Percentiles rank a stretch among this genome's conserved stretches.
These are phyloP conservation scores for Lyophyllum semitale DNA, from an alignment of 768 basidiomycete genomes.

Conservation along the genomic window DNA sequence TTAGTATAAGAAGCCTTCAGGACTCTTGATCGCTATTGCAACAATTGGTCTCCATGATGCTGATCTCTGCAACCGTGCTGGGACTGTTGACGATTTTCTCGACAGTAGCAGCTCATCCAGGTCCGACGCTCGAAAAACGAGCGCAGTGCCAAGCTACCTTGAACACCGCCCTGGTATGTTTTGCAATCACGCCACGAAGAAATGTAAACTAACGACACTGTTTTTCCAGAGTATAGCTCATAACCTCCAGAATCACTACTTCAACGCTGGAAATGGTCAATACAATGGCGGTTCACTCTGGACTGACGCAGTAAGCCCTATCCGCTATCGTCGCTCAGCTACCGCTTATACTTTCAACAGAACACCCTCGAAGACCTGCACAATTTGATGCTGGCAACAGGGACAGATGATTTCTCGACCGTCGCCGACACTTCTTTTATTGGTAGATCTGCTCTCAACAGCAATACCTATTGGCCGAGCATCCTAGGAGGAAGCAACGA, in stretches of 20 bases:
- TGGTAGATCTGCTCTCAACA: conserved; percentile 41
- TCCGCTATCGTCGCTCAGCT: not conserved
- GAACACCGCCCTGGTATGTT: conserved; percentile 15
- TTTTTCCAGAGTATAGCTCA: conserved; percentile 30
- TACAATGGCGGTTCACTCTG: conserved; percentile 54
- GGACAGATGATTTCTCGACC: conserved; percentile 37
- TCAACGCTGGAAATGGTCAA: conserved; percentile 36
- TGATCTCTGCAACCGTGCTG: not conserved
- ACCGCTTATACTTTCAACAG: conserved; percentile 24
- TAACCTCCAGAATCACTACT: conserved; percentile 42
- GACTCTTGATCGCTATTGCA: not conserved
- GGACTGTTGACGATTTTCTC: not conserved
- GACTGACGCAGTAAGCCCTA: conserved; percentile 53
- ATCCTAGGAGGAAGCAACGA: conserved; percentile 53
- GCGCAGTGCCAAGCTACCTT: conserved; percentile 20
- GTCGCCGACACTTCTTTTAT: conserved; percentile 48
- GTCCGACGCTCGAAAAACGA: conserved; percentile 12
- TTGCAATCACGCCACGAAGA: not conserved
- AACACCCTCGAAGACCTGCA: conserved; percentile 60
- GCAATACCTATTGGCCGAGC: conserved; percentile 41
- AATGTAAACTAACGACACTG: not conserved
- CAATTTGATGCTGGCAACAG: conserved; percentile 57
- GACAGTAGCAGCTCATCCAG: conserved; percentile 5
- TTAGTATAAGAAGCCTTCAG: not conserved
- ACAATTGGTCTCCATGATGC: not conserved